Evolutionary conservation across 108 stramenopile species (phyloP), one percentile per base, ranked within the genome.

Genomic region (Cyclostephanos tholiformis): DNA sequence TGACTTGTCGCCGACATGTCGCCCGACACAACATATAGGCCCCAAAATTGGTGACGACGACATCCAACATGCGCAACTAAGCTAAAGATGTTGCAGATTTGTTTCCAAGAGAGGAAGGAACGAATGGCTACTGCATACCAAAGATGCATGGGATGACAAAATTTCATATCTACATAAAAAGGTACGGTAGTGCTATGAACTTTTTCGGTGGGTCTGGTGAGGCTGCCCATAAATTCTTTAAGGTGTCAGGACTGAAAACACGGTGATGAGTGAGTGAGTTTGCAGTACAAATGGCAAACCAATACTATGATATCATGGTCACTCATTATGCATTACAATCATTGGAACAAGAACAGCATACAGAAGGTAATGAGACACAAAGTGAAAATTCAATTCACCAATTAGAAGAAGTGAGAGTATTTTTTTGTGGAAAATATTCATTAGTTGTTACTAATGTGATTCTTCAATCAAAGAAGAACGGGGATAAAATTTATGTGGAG

Each of bases 201-300:
- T 60, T 60, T 19, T 60, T 19, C 39, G 30, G 59, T n/a, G n/a
- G n/a, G n/a, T 2, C 59, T 4, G 59, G 59, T 19, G 59, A 60
- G 17, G 9, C 59, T 6, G 5, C 13, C 10, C 59, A 60, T 6
- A 60, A 60, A 39, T 2, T 2, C 2, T 60, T 60, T 39, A 60
- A 60, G 16, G 30, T 14, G 3, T 19, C 59, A 2, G 59, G 59
- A 1, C 14, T 4, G 23, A 60, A 60, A 2, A 60, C 59, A 14
- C 36, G 39, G 35, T 1, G 59, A 38, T n/a, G 59, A 14, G 35
- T 60, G 0, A 2, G 10, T 38, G 59, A 60, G 16, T 60, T 60
- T 36, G 59, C 59, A 3, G 20, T 1, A 39, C 59, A 60, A 20
- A 39, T n/a, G 4, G 59, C 59, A 16, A 8, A 17, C 0, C 59